Percentiles rank a stretch among this genome's conserved stretches.
Conservation (phyloP, 192 early-diverging fungal genomes). For the Powellomyces hirtus region DNA sequence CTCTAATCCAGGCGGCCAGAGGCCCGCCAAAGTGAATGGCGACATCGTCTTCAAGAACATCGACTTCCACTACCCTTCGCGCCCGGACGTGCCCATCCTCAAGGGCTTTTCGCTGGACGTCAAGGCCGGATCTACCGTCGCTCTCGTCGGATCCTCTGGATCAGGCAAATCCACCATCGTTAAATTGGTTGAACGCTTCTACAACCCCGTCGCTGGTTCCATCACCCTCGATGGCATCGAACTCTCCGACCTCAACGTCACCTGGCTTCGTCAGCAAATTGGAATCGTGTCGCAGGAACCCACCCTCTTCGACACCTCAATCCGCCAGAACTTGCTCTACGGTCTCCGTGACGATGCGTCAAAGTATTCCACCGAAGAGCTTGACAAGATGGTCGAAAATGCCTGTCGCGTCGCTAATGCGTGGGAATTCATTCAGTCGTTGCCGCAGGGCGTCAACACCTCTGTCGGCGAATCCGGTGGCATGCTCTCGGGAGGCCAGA, state of each 20-base stretch:
- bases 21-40: conserved; percentile 33
- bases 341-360: conserved; percentile 58
- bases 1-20: conserved; percentile 25
- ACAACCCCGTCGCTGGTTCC: conserved; percentile 73
- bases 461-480: conserved; percentile 57
- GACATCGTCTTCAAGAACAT: conserved; percentile 47
- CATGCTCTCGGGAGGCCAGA: conserved; percentile 22
- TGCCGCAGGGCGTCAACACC: conserved; percentile 83
- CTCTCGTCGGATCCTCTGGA: conserved; percentile 80
- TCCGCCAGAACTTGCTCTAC: conserved; percentile 83
- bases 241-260: conserved; percentile 65
- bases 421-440: conserved; percentile 77
- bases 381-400: conserved; percentile 36
- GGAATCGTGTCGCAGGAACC: conserved; percentile 79
- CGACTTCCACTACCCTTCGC: conserved; percentile 60
- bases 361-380: conserved; percentile 38
- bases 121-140: conserved; percentile 72
- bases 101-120: conserved; percentile 53
- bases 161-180: conserved; percentile 72
- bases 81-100: conserved; percentile 59
- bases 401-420: conserved; percentile 64
- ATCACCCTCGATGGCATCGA: conserved; percentile 60
- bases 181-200: conserved; percentile 64
- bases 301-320: conserved; percentile 75
- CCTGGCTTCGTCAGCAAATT: conserved; percentile 68